A percentile compares a stretch with the other conserved stretches of the same genome.
These are phyloP conservation scores for Penicillium sp. DNA, from an alignment of 2,329 filamentous ascomycete species.

Conservation along the genomic window DNA sequence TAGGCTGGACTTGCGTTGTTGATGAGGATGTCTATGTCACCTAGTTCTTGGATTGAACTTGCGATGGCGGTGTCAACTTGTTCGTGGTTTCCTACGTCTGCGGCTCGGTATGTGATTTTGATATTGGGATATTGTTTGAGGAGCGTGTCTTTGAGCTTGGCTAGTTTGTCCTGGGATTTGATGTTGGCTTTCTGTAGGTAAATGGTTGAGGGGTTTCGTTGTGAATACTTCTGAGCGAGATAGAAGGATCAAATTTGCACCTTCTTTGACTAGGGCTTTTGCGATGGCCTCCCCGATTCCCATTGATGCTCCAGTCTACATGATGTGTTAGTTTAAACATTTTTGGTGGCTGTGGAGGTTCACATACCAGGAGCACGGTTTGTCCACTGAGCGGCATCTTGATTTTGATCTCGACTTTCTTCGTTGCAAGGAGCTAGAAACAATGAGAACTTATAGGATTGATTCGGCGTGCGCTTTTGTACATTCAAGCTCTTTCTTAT, in stretches of 20 bases:
- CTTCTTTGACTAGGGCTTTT: conserved; percentile 44
- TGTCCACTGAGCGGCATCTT: conserved; percentile 2
- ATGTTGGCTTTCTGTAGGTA: too few relatives aligned
- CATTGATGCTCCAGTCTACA: conserved; percentile 53
- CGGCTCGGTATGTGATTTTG: conserved; percentile 23
- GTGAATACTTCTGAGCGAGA: conserved; percentile 47
- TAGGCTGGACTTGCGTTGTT: conserved; percentile 48
- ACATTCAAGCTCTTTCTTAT: not conserved
- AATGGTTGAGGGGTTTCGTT: conserved; percentile 3
- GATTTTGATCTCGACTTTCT: not conserved
- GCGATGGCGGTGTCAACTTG: conserved; percentile 37
- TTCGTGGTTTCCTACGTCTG: conserved; percentile 30
- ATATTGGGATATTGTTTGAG: conserved; percentile 9
- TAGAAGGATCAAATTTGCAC: conserved; percentile 53
- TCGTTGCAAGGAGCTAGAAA: not conserved
- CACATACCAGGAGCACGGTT: conserved; percentile 2
- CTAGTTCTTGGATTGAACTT: conserved; percentile 40
- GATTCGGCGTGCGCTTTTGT: not conserved
- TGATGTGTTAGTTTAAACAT: not conserved
- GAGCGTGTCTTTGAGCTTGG: not conserved
- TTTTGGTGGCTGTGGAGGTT: not conserved
- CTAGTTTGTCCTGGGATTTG: too few relatives aligned
- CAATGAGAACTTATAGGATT: not conserved
- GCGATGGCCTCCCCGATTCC: conserved; percentile 57
- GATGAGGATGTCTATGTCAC: conserved; percentile 53